These are phyloP conservation scores for Sarocladium kiliense DNA, from an alignment of 2,329 filamentous ascomycete species.

Conservation along the genomic window DNA sequence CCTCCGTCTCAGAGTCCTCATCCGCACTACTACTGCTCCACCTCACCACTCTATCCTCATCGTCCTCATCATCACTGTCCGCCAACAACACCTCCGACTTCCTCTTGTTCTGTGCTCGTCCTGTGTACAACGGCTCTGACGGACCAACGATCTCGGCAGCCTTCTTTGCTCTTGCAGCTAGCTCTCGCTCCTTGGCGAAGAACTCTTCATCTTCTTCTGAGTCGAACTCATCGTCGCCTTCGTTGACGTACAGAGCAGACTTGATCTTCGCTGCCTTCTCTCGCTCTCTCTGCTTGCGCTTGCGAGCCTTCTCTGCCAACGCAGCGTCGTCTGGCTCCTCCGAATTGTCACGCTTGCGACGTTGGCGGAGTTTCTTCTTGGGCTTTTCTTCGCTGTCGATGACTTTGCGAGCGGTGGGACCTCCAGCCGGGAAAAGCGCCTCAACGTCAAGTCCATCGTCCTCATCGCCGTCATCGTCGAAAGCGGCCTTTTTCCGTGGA, in stretches of 20 bases:
- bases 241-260: slow-evolving; percentile 73
- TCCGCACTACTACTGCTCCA: slow-evolving; percentile 17
- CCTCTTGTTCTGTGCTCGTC: slow-evolving; percentile 25
- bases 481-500: slow-evolving; percentile 51
- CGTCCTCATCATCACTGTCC: slow-evolving; percentile 17
- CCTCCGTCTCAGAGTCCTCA: slow-evolving; percentile 20
- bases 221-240: slow-evolving; percentile 87
- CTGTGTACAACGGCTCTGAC: slow-evolving; percentile 11
- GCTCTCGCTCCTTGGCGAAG: slow-evolving; percentile 63
- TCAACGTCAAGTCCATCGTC: slow-evolving; percentile 32
- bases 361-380: slow-evolving; percentile 35
- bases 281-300: slow-evolving; percentile 61
- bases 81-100: slow-evolving; percentile 20
- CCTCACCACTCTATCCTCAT: slow-evolving; percentile 22
- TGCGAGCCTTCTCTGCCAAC: slow-evolving; percentile 57
- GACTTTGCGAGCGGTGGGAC: slow-evolving; percentile 52
- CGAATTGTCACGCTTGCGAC: slow-evolving; percentile 39
- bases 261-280: slow-evolving; percentile 79
- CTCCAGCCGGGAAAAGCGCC: slow-evolving; percentile 65
- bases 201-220: slow-evolving; percentile 66
- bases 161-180: slow-evolving; percentile 49
- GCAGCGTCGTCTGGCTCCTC: slow-evolving; percentile 55
- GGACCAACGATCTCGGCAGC: slow-evolving; percentile 21
- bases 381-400: slow-evolving; percentile 55
- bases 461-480: slow-evolving; percentile 63